phyloP scores from a whole-genome alignment of 2,329 filamentous ascomycete species.

The Mariannaea sp. region DNA sequence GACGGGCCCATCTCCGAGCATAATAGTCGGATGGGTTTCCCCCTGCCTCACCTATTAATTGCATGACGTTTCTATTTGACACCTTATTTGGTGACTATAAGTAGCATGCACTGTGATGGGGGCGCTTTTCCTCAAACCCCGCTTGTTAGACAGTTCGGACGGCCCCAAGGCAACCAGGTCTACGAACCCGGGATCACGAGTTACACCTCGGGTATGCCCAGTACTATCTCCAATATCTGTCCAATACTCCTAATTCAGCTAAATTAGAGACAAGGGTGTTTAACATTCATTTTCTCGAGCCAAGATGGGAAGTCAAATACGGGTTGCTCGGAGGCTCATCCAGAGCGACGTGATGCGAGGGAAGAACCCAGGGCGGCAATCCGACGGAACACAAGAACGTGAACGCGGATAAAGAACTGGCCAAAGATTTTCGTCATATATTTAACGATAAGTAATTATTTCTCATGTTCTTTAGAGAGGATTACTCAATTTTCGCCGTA shows the following conservation, averaged over 20 bases:
- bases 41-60: neutral
- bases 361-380: slow-evolving; percentile 31
- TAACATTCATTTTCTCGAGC: slow-evolving; percentile 37
- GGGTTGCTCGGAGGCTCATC: slow-evolving; percentile 35
- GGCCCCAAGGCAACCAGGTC: too few relatives aligned
- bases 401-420: neutral
- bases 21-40: slow-evolving; percentile 20
- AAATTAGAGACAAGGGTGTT: slow-evolving; percentile 30
- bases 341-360: slow-evolving; percentile 38
- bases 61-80: too few relatives aligned
- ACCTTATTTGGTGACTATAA: too few relatives aligned
- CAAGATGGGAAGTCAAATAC: slow-evolving; percentile 31
- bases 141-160: too few relatives aligned
- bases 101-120: too few relatives aligned
- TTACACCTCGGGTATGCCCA: too few relatives aligned
- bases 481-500: rapidly evolving
- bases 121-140: too few relatives aligned
- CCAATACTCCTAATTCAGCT: neutral
- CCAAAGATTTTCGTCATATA: neutral
- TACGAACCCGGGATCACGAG: too few relatives aligned
- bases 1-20: neutral
- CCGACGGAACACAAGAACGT: neutral
- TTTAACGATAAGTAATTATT: slow-evolving; percentile 1
- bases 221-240: neutral
- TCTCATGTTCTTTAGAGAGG: slow-evolving; percentile 29